Conservation (phyloP, 2,329 filamentous ascomycete species). For the Ophiostoma himal-ulmi region DNA sequence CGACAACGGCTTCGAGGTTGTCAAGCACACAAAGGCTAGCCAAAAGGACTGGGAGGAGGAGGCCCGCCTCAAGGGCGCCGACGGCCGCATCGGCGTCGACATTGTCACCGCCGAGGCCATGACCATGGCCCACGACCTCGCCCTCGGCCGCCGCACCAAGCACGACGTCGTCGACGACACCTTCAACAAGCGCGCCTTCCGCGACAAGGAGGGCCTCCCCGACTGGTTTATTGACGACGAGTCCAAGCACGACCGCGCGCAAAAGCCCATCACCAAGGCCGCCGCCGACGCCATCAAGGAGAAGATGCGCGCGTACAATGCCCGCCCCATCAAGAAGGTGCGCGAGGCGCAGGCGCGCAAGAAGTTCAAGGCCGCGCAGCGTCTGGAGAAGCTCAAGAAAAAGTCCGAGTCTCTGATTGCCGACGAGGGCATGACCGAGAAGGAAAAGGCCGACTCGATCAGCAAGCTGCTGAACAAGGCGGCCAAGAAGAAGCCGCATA, state of each 20-base stretch:
- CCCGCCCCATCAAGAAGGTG: slow-evolving; percentile 97
- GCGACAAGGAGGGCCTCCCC: slow-evolving; percentile 83
- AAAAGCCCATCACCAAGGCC: slow-evolving; percentile 86
- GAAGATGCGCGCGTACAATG: slow-evolving; percentile 86
- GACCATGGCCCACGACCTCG: slow-evolving; percentile 89
- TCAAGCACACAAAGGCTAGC: slow-evolving; percentile 42
- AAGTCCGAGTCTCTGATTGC: slow-evolving; percentile 87
- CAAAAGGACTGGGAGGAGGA: slow-evolving; percentile 58
- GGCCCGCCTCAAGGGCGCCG: slow-evolving; percentile 48
- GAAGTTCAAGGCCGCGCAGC: slow-evolving; percentile 90
- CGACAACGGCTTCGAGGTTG: slow-evolving; percentile 51
- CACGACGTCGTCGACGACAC: slow-evolving; percentile 80
- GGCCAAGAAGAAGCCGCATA: slow-evolving; percentile 77
- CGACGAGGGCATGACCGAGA: slow-evolving; percentile 89
- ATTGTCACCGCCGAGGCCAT: slow-evolving; percentile 99
- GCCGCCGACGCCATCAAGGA: slow-evolving; percentile 90
- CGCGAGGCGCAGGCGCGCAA: slow-evolving; percentile 93
- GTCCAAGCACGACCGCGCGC: slow-evolving; percentile 69
- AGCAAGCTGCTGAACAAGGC: slow-evolving; percentile 74
- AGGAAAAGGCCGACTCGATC: slow-evolving; percentile 88
- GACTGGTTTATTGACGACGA: slow-evolving; percentile 99
- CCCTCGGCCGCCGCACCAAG: slow-evolving; percentile 73
- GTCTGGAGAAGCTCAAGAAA: slow-evolving; percentile 90
- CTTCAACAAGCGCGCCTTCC: slow-evolving; percentile 89
- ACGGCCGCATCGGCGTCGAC: slow-evolving; percentile 69